Evolutionary conservation across 1,284 basidiomycete genomes (phyloP).

Genomic region (Testicularia cyperi): DNA sequence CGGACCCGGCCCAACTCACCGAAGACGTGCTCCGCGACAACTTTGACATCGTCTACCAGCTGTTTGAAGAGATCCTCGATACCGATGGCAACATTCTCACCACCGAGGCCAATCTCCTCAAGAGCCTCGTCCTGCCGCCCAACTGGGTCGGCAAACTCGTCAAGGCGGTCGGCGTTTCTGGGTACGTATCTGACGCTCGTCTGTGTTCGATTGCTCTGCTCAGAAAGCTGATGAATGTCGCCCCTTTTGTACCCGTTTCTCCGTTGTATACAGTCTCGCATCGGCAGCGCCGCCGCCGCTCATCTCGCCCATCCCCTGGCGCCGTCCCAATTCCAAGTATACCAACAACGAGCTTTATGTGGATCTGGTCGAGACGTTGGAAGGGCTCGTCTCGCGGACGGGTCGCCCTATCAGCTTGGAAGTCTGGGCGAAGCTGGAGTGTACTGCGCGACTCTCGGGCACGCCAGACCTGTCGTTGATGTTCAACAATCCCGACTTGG

Average conservation of each 20-base stretch:
- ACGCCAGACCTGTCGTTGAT: conserved; percentile 44
- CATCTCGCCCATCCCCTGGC: conserved; percentile 53
- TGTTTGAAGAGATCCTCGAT: conserved; percentile 57
- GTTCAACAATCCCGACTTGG: conserved; percentile 64
- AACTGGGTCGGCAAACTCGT: conserved; percentile 53
- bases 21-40: conserved; percentile 52
- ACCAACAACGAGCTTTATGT: conserved; percentile 53
- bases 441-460: conserved; percentile 59
- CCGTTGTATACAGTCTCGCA: conserved; percentile 6
- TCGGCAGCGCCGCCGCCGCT: conserved; percentile 64
- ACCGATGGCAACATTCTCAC: conserved; percentile 53
- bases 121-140: conserved; percentile 52
- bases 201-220: neutral
- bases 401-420: conserved; percentile 55
- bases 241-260: neutral
- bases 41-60: conserved; percentile 56
- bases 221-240: conserved; percentile 5
- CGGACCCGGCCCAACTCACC: conserved; percentile 35
- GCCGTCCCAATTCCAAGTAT: conserved; percentile 49
- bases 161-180: conserved; percentile 42
- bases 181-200: conserved; percentile 8
- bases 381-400: conserved; percentile 61
- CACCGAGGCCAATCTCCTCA: conserved; percentile 52
- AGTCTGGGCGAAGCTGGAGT: conserved; percentile 32
- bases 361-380: conserved; percentile 46